phyloP scores from a whole-genome alignment of 2,329 filamentous ascomycete genomes.

The Neocatenulostroma microsporum region DNA sequence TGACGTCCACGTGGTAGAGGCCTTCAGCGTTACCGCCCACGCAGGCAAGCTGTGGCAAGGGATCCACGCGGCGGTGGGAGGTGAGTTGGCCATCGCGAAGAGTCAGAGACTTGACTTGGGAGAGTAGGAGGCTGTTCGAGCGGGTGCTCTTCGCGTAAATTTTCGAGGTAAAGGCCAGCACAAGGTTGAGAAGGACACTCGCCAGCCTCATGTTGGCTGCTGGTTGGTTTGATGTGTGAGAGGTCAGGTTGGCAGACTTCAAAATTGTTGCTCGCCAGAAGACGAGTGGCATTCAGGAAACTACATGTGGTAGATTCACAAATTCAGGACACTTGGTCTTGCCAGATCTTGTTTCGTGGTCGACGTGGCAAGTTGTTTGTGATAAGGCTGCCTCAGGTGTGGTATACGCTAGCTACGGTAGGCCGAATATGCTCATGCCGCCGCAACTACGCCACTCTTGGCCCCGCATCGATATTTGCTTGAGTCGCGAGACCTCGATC shows the following conservation, averaged over 20 bases:
- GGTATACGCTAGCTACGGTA: too few relatives aligned
- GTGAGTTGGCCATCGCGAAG: slow-evolving; percentile 62
- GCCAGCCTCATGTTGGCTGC: background rate
- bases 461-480: too few relatives aligned
- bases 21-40: slow-evolving; percentile 53
- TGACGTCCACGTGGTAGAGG: slow-evolving; percentile 66
- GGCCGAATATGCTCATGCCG: too few relatives aligned
- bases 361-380: too few relatives aligned
- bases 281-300: background rate
- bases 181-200: slow-evolving; percentile 1
- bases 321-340: too few relatives aligned
- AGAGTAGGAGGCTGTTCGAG: slow-evolving; percentile 50
- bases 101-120: slow-evolving; percentile 68
- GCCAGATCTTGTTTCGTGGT: too few relatives aligned
- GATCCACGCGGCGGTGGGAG: slow-evolving; percentile 63
- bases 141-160: slow-evolving; percentile 22
- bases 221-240: too few relatives aligned
- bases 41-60: slow-evolving; percentile 69
- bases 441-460: too few relatives aligned
- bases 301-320: too few relatives aligned
- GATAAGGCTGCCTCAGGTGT: too few relatives aligned
- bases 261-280: background rate
- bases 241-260: background rate
- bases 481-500: too few relatives aligned
- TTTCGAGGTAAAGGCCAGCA: slow-evolving; percentile 8